These are phyloP conservation scores for Casuarina cunninghamiana DNA, from an alignment of 306 rosid species.

Conservation along the genomic window DNA sequence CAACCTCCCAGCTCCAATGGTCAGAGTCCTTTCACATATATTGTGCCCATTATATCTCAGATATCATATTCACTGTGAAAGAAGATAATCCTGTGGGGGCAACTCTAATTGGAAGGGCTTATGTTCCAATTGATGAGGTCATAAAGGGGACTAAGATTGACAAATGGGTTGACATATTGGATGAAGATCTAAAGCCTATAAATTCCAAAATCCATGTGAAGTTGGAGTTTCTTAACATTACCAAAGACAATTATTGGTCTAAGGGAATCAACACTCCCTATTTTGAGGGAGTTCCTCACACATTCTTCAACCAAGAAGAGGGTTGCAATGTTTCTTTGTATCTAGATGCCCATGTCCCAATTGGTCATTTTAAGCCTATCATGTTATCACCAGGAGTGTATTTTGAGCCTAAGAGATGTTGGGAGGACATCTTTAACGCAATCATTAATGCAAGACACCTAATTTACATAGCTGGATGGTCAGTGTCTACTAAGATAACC, in stretches of 20 bases:
- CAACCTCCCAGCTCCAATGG: conserved; percentile 55
- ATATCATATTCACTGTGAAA: conserved; percentile 68
- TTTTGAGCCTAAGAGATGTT: conserved; percentile 52
- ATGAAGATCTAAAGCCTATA: conserved; percentile 54
- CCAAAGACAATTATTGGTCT: conserved; percentile 43
- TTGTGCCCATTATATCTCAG: conserved; percentile 64
- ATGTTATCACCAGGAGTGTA: conserved; percentile 6
- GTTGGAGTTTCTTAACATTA: conserved; percentile 33
- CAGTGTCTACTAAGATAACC: conserved; percentile 51
- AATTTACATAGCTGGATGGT: conserved; percentile 87
- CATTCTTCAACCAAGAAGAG: conserved; percentile 66
- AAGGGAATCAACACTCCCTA: conserved; percentile 41
- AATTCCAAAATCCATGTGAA: conserved; percentile 51
- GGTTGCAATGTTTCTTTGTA: conserved; percentile 70
- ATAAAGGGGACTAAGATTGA: conserved; percentile 25
- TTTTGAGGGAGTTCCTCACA: conserved; percentile 56
- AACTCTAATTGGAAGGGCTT: conserved; percentile 79
- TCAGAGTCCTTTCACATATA: conserved; percentile 53
- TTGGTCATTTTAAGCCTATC: conserved; percentile 20
- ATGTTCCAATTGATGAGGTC: conserved; percentile 47
- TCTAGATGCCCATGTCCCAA: conserved; percentile 71
- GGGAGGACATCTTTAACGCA: conserved; percentile 77
- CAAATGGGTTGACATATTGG: conserved; percentile 53
- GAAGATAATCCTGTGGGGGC: conserved; percentile 65
- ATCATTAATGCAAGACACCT: conserved; percentile 51